A percentile compares a stretch with the other conserved stretches of the same genome.
phyloP scores from a whole-genome alignment of 345 rosid genomes.

The Euphorbia pulcherrima region DNA sequence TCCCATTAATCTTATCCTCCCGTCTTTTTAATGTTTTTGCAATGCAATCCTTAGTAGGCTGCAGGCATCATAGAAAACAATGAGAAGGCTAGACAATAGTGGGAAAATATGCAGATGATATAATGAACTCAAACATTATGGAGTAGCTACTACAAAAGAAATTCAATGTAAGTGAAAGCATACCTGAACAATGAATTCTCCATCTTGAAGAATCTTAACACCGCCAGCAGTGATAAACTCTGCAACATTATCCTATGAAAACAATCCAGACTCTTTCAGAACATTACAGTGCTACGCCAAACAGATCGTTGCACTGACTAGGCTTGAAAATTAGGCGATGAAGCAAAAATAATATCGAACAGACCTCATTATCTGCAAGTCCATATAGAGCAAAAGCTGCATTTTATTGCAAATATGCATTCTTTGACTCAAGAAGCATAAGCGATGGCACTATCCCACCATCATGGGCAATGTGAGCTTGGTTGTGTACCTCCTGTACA shows the following conservation, averaged over 20 bases:
- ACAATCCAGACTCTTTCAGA: too few species aligned
- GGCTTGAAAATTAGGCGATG: not conserved
- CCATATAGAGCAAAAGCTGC: slow-evolving; percentile 75
- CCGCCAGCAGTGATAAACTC: too few species aligned
- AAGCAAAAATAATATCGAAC: not conserved
- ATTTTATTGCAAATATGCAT: slow-evolving; percentile 62
- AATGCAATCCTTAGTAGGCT: slow-evolving; percentile 73
- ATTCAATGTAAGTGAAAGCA: slow-evolving; percentile 13
- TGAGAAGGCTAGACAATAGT: not conserved
- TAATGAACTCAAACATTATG: not conserved
- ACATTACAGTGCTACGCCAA: not conserved
- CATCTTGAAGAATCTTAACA: slow-evolving; percentile 66
- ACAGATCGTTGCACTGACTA: not conserved
- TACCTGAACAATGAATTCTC: slow-evolving; percentile 56
- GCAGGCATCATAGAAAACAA: slow-evolving; percentile 17
- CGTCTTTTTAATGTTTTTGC: slow-evolving; percentile 58
- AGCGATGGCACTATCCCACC: slow-evolving; percentile 60
- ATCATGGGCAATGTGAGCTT: too few species aligned
- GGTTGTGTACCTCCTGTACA: slow-evolving; percentile 59
- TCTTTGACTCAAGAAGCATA: slow-evolving; percentile 54
- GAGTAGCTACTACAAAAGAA: not conserved
- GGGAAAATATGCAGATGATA: not conserved
- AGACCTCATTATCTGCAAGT: too few species aligned
- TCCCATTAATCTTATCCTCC: too few species aligned
- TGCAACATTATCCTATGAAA: too few species aligned